phyloP scores from a whole-genome alignment of 1,284 basidiomycete genomes.

The Apiotrichum laibachii region DNA sequence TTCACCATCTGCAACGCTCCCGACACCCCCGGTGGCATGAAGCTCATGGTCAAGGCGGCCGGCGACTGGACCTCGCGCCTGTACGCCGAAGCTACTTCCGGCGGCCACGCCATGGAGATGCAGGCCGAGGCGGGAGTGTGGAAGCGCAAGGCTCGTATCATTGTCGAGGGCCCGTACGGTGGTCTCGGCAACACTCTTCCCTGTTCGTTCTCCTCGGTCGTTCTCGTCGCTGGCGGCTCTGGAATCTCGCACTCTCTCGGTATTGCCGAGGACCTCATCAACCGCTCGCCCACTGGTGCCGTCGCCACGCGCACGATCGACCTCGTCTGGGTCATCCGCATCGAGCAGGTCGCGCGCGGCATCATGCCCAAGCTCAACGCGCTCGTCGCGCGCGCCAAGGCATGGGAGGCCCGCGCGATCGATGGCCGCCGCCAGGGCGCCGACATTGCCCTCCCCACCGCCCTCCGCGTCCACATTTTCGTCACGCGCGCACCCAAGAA shows the following conservation, averaged over 20 bases:
- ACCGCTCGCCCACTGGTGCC: constrained; percentile 36
- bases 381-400: constrained; percentile 41
- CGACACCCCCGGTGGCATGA: constrained; percentile 37
- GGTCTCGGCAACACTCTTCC: constrained; percentile 46
- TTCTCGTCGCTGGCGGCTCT: constrained; percentile 48
- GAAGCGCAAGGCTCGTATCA: constrained; percentile 22
- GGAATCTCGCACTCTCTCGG: constrained; percentile 46
- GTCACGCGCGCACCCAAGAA: constrained; percentile 39
- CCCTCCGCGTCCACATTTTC: constrained; percentile 43
- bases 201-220: constrained; percentile 43
- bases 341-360: constrained; percentile 38
- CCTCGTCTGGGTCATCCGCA: constrained; percentile 48
- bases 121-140: constrained; percentile 9
- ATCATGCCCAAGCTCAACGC: constrained; percentile 37
- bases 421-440: constrained; percentile 25
- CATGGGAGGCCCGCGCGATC: constrained; percentile 33
- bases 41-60: constrained; percentile 44
- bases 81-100: constrained; percentile 29
- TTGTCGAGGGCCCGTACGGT: constrained; percentile 50
- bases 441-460: constrained; percentile 28
- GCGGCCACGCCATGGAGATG: not conserved
- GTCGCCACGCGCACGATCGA: constrained; percentile 48
- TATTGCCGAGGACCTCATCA: constrained; percentile 42
- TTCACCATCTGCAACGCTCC: constrained; percentile 53
- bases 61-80: constrained; percentile 47